Evolutionary conservation across 306 rosid species (phyloP).

Genomic region (Betula pendula): DNA sequence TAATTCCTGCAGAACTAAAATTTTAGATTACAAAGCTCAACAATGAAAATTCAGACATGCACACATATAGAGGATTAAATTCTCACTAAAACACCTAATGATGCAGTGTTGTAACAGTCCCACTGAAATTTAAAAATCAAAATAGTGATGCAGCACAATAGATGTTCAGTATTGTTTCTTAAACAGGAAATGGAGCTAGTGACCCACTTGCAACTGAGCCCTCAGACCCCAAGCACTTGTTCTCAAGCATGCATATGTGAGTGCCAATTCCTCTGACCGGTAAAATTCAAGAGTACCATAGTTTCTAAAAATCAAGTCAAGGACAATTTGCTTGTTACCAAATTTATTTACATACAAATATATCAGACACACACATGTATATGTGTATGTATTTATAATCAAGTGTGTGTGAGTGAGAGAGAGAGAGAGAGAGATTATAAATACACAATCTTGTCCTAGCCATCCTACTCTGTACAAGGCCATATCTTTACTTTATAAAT

Average conservation of each 20-base stretch:
- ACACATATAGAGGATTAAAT: background rate
- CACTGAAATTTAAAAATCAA: background rate
- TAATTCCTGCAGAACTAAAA: constrained; percentile 49
- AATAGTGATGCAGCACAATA: background rate
- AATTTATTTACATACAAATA: background rate
- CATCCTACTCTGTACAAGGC: background rate
- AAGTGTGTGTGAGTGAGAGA: background rate
- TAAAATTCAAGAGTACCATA: background rate
- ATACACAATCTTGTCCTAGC: background rate
- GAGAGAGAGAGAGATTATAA: background rate
- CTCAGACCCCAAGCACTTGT: background rate
- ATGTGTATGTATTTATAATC: background rate
- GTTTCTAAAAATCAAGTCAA: background rate
- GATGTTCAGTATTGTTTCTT: background rate
- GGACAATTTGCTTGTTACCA: background rate
- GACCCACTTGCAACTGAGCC: background rate
- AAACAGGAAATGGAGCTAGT: background rate
- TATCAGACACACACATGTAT: background rate
- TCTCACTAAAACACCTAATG: background rate
- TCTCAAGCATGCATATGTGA: background rate
- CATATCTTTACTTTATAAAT: background rate
- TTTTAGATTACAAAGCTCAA: constrained; percentile 12
- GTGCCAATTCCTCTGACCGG: background rate
- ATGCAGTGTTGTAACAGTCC: background rate
- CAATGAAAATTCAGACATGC: background rate